These are phyloP conservation scores for Ascocoryne sarcoides DNA, from an alignment of 2,329 filamentous ascomycete species.

Conservation along the genomic window DNA sequence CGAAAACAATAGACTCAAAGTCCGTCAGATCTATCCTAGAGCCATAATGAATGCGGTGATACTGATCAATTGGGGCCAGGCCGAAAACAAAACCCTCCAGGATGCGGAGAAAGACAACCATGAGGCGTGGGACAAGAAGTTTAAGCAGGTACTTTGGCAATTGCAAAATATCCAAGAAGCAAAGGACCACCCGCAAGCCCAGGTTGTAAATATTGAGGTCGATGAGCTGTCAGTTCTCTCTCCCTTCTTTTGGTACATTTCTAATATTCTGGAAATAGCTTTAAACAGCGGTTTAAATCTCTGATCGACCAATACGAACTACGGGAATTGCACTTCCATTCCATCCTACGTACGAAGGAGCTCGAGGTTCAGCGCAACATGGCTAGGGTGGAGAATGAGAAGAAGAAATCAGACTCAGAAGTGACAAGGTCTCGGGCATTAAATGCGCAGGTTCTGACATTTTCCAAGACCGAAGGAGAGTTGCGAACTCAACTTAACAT, in stretches of 20 bases:
- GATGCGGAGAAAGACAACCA: conserved; percentile 78
- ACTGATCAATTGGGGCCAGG: conserved; percentile 39
- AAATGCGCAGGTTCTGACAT: conserved; percentile 85
- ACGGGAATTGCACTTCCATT: conserved; percentile 88
- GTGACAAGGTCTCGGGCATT: conserved; percentile 71
- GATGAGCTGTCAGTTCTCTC: conserved; percentile 37
- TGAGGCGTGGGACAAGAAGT: conserved; percentile 74
- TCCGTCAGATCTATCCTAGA: conserved; percentile 30
- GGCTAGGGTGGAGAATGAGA: conserved; percentile 80
- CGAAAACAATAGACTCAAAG: conserved; percentile 98
- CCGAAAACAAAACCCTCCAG: conserved; percentile 87
- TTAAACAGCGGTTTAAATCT: conserved; percentile 83
- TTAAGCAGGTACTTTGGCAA: conserved; percentile 70
- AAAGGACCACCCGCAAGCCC: conserved; percentile 73
- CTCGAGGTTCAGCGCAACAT: conserved; percentile 90
- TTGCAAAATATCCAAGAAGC: conserved; percentile 83
- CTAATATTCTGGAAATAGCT: conserved; percentile 47
- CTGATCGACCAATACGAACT: conserved; percentile 96
- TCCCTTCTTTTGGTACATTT: conserved; percentile 1
- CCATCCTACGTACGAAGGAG: conserved; percentile 86
- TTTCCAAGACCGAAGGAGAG: conserved; percentile 92
- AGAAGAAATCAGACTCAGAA: conserved; percentile 79
- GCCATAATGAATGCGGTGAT: conserved; percentile 3
- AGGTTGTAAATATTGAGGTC: conserved; percentile 74
- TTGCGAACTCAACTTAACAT: conserved; percentile 92